Evolutionary conservation across 352 stramenopile species (phyloP), one percentile per base, ranked within the genome.

Genomic region (Lagenidium sp.): DNA sequence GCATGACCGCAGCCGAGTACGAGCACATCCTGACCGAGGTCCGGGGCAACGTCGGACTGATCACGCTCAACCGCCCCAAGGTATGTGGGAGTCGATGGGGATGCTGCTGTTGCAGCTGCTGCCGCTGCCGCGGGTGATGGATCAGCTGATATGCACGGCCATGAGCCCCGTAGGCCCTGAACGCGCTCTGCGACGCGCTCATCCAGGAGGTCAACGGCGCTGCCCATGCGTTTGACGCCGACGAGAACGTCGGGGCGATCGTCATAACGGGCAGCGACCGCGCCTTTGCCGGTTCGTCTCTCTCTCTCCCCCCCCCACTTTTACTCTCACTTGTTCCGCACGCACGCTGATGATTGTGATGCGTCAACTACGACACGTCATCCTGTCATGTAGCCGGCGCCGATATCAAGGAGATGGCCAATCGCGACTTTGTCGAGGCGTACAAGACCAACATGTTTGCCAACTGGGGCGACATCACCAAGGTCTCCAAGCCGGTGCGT

Each of bases 321-420:
- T 42, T 15, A 26, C 22, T 23, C 12, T 21, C 1, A 8, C 36
- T 58, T 19, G 12, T 41, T 12, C 0, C 28, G 28, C 8, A 13
- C 28, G 28, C 28, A 8, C 8, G 28, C 15, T 8, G 28, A 32
- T 32, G 28, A 32, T 32, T 8, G 15, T 32, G 28, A 32, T 32
- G 28, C 8, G 15, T n/a, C n/a, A n/a, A n/a, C n/a, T n/a, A n/a
- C n/a, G n/a, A n/a, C n/a, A n/a, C n/a, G n/a, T n/a, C n/a, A n/a
- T n/a, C n/a, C n/a, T n/a, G n/a, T 30, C 26, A 36, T 53, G 41
- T 43, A 74, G 89, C 96, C 10, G 94, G 92, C 50, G 95, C 92
- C 4, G 92, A 98, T 60, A 98, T 98, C 54, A 97, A 97, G 78
- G 90, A 98, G 74, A 99, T 99, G 96, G 75, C 82, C 20, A 68